Percentiles rank a stretch among this genome's conserved stretches.
These are phyloP conservation scores for Petrea volubilis DNA, from an alignment of 257 asterid genomes.

Conservation along the genomic window DNA sequence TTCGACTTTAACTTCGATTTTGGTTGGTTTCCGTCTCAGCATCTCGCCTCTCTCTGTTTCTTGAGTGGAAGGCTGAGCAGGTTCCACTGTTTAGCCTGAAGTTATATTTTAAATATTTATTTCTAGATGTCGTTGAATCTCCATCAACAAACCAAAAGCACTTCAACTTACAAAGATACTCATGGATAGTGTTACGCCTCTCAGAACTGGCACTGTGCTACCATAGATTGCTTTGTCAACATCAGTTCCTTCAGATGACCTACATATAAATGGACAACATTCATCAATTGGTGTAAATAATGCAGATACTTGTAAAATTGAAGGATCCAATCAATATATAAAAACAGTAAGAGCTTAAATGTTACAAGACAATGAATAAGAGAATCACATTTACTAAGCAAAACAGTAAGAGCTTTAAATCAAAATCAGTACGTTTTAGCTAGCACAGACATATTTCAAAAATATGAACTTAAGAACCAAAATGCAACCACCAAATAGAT, in stretches of 20 bases:
- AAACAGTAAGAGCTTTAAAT: too few relatives aligned
- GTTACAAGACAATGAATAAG: too few relatives aligned
- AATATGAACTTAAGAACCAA: too few relatives aligned
- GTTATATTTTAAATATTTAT: too few relatives aligned
- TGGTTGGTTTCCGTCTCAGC: slow-evolving; percentile 87
- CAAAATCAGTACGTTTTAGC: too few relatives aligned
- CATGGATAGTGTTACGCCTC: slow-evolving; percentile 63
- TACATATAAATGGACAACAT: neutral
- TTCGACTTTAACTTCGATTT: slow-evolving; percentile 78
- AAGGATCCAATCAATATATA: neutral
- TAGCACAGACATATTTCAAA: too few relatives aligned
- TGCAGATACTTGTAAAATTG: neutral
- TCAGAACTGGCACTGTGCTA: slow-evolving; percentile 49
- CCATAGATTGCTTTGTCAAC: slow-evolving; percentile 58
- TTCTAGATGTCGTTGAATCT: too few relatives aligned
- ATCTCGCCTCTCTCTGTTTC: slow-evolving; percentile 36
- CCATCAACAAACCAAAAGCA: too few relatives aligned
- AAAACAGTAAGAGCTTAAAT: too few relatives aligned
- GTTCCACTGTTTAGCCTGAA: too few relatives aligned
- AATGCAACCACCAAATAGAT: too few relatives aligned
- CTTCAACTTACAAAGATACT: slow-evolving; percentile 55
- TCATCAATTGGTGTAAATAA: neutral
- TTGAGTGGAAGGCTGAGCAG: neutral
- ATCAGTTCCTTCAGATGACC: slow-evolving; percentile 56
- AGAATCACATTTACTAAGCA: too few relatives aligned